These are phyloP conservation scores for Colletotrichum sp. DNA, from an alignment of 2,329 filamentous ascomycete genomes.

Conservation along the genomic window DNA sequence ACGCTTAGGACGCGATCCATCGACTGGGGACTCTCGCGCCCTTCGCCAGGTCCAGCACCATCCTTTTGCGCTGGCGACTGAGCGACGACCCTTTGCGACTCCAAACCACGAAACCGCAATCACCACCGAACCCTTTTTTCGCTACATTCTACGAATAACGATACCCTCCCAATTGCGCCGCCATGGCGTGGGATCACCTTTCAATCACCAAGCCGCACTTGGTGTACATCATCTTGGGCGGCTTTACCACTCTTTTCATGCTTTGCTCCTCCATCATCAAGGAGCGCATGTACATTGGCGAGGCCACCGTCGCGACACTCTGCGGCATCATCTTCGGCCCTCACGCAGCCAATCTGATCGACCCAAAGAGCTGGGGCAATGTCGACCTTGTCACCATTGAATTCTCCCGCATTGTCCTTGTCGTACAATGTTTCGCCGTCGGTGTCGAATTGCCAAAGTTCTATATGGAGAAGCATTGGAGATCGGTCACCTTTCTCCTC, in stretches of 20 bases:
- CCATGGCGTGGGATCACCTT: slow-evolving; percentile 81
- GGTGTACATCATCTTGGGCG: slow-evolving; percentile 98
- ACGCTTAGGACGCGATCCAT: slow-evolving; percentile 26
- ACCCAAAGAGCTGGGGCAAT: slow-evolving; percentile 79
- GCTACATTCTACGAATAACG: neutral
- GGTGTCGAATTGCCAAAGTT: slow-evolving; percentile 89
- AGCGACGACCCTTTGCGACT: slow-evolving; percentile 3
- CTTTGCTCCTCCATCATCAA: slow-evolving; percentile 97
- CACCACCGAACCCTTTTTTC: neutral
- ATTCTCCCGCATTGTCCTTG: slow-evolving; percentile 86
- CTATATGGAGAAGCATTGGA: slow-evolving; percentile 99
- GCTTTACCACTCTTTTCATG: slow-evolving; percentile 98
- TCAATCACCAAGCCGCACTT: slow-evolving; percentile 92
- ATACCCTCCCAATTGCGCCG: slow-evolving; percentile 19
- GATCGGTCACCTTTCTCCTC: slow-evolving; percentile 84
- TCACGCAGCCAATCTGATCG: slow-evolving; percentile 80
- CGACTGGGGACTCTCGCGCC: slow-evolving; percentile 26
- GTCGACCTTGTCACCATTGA: slow-evolving; percentile 87
- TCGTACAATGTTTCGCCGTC: slow-evolving; percentile 91
- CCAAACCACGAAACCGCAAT: neutral
- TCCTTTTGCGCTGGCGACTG: slow-evolving; percentile 16
- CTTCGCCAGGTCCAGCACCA: slow-evolving; percentile 23
- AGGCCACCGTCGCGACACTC: slow-evolving; percentile 91
- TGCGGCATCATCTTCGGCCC: slow-evolving; percentile 91
- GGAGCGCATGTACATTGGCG: slow-evolving; percentile 97